phyloP scores from a whole-genome alignment of 106 monocot species.

The Acorus gramineus region DNA sequence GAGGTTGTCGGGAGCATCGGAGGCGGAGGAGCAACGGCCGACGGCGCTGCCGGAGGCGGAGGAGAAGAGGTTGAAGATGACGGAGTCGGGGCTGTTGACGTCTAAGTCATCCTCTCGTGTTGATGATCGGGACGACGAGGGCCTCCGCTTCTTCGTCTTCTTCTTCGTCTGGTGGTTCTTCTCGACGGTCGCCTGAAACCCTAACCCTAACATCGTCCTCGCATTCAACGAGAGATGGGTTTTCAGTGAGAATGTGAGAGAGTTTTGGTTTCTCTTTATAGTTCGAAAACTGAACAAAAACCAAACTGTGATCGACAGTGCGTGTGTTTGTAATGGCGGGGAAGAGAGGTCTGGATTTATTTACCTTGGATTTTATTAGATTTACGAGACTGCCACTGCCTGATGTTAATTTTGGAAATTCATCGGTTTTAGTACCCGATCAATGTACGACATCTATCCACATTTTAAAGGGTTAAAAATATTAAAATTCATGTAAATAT shows the following conservation, averaged over 20 bases:
- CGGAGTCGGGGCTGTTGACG: not conserved
- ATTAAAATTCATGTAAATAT: too few relatives aligned
- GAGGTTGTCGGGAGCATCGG: slow-evolving; percentile 3
- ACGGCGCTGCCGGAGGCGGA: not conserved
- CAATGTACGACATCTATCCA: too few relatives aligned
- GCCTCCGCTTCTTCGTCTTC: slow-evolving; percentile 11
- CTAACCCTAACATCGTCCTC: slow-evolving; percentile 24
- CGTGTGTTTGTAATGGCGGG: too few relatives aligned
- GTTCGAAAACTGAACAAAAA: not conserved
- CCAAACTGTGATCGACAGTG: too few relatives aligned
- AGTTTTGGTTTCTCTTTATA: not conserved
- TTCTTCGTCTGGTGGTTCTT: slow-evolving; percentile 2
- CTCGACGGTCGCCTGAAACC: slow-evolving; percentile 4
- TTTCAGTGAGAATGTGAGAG: not conserved
- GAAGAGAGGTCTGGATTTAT: too few relatives aligned
- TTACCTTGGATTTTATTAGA: too few relatives aligned
- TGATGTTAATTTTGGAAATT: too few relatives aligned
- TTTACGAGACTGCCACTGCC: too few relatives aligned
- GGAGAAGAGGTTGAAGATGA: not conserved
- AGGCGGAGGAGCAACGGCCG: slow-evolving; percentile 10
- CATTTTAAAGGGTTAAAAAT: too few relatives aligned
- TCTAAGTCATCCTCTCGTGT: not conserved
- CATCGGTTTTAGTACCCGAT: too few relatives aligned
- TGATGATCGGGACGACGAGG: too few relatives aligned
- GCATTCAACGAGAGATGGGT: not conserved